These are phyloP conservation scores for Corylus avellana DNA, from an alignment of 306 rosid genomes.

Conservation along the genomic window DNA sequence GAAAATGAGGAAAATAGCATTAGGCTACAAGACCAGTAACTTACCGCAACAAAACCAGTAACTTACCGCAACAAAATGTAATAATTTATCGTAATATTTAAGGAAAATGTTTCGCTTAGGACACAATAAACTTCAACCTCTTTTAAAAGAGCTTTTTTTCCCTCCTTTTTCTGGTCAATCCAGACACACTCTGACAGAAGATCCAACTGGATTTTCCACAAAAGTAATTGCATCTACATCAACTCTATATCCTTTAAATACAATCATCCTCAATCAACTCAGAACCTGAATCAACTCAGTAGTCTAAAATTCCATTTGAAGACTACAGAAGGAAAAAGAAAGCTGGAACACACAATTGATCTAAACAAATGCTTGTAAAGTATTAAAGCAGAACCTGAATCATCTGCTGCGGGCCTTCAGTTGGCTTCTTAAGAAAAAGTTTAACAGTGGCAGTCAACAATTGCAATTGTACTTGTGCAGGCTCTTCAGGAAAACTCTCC, in stretches of 20 bases:
- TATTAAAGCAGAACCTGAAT: constrained; percentile 70
- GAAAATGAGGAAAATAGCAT: not conserved
- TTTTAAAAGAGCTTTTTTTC: not conserved
- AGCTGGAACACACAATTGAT: constrained; percentile 7
- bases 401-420: constrained; percentile 99
- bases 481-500: constrained; percentile 94
- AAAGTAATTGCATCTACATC: not conserved
- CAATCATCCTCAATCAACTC: not conserved
- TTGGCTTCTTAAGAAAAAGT: constrained; percentile 98
- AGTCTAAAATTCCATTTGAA: constrained; percentile 6
- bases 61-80: not conserved
- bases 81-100: too few relatives aligned
- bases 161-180: not conserved
- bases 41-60: not conserved
- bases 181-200: not conserved
- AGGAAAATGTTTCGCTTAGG: not conserved
- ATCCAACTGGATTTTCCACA: not conserved
- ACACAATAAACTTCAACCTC: not conserved
- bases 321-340: not conserved
- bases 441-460: constrained; percentile 97
- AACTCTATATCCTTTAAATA: not conserved
- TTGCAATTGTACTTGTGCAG: constrained; percentile 97
- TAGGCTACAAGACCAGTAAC: not conserved
- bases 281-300: not conserved
- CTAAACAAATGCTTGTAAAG: constrained; percentile 20